Conservation (phyloP, 2,329 filamentous ascomycete species). For the Paecilomyces niveus region DNA sequence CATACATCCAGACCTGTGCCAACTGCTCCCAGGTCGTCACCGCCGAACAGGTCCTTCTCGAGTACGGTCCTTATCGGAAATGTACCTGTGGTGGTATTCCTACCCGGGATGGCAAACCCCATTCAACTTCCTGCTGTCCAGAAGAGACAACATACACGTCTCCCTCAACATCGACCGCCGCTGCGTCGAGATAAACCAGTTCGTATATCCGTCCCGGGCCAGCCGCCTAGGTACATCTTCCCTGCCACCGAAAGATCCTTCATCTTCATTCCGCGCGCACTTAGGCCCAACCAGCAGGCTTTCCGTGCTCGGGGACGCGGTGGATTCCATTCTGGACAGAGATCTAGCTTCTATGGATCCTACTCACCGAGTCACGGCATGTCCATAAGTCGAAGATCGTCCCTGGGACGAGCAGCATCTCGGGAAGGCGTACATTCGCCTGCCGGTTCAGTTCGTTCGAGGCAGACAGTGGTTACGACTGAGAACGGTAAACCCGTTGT, state of each 20-base stretch:
- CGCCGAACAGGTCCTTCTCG: slow-evolving; percentile 72
- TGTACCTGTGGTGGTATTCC: slow-evolving; percentile 71
- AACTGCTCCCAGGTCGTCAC: slow-evolving; percentile 49
- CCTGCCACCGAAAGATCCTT: slow-evolving; percentile 87
- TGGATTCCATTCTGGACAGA: slow-evolving; percentile 60
- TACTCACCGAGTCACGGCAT: slow-evolving; percentile 81
- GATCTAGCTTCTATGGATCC: slow-evolving; percentile 63
- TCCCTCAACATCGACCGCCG: slow-evolving; percentile 90
- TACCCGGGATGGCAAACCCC: slow-evolving; percentile 68
- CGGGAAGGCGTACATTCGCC: slow-evolving; percentile 75
- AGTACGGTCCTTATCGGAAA: slow-evolving; percentile 79
- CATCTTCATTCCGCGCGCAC: slow-evolving; percentile 91
- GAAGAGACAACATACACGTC: slow-evolving; percentile 83
- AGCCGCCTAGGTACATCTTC: slow-evolving; percentile 79
- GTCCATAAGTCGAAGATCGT: slow-evolving; percentile 82
- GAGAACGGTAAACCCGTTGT: slow-evolving; percentile 68
- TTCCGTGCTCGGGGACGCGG: slow-evolving; percentile 64
- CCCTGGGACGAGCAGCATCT: slow-evolving; percentile 59
- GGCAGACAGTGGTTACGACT: slow-evolving; percentile 51
- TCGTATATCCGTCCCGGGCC: slow-evolving; percentile 77
- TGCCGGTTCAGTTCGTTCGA: slow-evolving; percentile 67
- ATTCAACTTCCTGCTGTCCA: slow-evolving; percentile 67
- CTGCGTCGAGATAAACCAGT: slow-evolving; percentile 94
- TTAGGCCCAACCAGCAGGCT: slow-evolving; percentile 86
- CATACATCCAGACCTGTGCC: slow-evolving; percentile 29